A percentile compares a stretch with the other conserved stretches of the same genome.
Conservation (phyloP, 306 rosid species). For the Cyclanthera cordifolia region DNA sequence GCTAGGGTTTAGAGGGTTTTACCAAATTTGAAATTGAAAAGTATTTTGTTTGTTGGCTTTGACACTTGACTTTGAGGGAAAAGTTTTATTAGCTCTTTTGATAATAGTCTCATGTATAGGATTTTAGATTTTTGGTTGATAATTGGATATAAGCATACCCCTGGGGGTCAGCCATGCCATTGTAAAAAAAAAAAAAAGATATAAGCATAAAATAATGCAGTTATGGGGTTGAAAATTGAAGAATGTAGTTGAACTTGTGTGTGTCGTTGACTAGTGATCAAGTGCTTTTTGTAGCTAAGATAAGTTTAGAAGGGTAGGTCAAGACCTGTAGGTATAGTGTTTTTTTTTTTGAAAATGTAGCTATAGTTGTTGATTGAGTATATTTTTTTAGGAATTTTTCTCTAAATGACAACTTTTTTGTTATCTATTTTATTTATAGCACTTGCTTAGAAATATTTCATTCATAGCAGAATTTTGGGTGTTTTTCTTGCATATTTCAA, state of each 20-base stretch:
- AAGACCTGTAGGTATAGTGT: no score
- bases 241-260: background rate
- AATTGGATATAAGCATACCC: background rate
- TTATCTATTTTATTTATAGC: no score
- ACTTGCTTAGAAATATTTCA: no score
- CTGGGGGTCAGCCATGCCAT: no score
- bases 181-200: no score
- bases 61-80: background rate
- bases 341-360: no score
- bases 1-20: no score
- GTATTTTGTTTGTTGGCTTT: background rate
- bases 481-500: no score
- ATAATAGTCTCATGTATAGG: background rate
- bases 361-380: background rate
- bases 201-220: background rate
- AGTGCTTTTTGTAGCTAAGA: background rate
- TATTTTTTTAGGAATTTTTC: no score
- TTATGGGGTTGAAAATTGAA: background rate
- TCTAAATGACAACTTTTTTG: no score
- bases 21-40: background rate
- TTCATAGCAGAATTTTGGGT: no score
- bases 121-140: background rate
- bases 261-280: background rate
- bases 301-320: background rate
- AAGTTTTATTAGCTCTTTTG: background rate